Base-by-base conservation (phyloP, 257 asterid genomes). In the Penstemon barbatus region DNA sequence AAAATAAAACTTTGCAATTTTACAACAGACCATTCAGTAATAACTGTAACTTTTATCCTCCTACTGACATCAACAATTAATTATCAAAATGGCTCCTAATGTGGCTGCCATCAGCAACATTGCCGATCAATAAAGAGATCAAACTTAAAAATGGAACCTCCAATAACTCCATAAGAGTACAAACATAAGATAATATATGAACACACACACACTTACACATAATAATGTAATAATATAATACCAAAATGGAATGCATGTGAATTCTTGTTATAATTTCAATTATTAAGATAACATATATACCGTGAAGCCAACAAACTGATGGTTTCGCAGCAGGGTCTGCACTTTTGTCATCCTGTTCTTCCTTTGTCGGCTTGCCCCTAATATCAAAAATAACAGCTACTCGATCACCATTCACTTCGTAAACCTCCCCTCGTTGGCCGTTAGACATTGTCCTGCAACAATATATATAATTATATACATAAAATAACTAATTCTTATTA, bases 361-460 rank as follows among this genome's bases (percentile, higher is more conserved):
- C 87, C 48, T 74, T 83, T 13, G 70, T 74, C 50, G 77, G 40
- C 55, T 72, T 81, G 63, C 83, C 81, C 76, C 56, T 57, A 1
- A 25, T 25, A 72, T 86, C 89, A 75, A 89, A 86, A 71, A 94
- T 71, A 71, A 91, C 92, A 63, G 97, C 99, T 70, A 84, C 91
- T 76, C 83, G 86, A 39, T 94, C 96, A 18, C 82, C 96, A 74
- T 82, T 82, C 72, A 94, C 92, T 82, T 94, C 99, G 89, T 79
- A 89, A 56, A 94, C 95, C 89, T 94, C 99, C 50, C 99, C 99
- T 33, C 85, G 89, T 74, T 86, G 96, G 75, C 99, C 97, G 19
- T 66, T 82, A 66, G 86, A 73, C 81, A 94, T 72, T 61, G 85
- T 73, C 89, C 99, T 94, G 82, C 71, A 83, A 25, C 33, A 25